Base-by-base conservation (phyloP, 345 rosid species). In the Eutrema heterophyllum region DNA sequence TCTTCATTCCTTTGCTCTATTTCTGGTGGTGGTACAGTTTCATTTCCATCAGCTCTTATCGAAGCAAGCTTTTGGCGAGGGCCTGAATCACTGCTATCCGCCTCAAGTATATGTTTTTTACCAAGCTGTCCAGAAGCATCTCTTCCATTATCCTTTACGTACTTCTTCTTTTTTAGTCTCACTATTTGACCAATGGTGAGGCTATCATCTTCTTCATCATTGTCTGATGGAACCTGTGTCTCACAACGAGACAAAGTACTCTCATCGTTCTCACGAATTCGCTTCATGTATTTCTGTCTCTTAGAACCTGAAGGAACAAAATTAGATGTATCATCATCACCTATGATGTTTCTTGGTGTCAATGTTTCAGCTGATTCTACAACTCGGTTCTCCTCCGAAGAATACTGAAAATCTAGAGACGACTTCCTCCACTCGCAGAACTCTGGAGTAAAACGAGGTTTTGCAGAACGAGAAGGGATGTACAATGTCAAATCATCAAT, bases 371-470 rank as follows among this genome's bases (percentile, higher is more conserved):
- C 39, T 71, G 46, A 30, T 33, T 63, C 54, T 50, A 2, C n/a
- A 61, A 43, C 45, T 3, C 2, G n/a, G 15, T 16, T 57, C 62
- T 56, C 43, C 41, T 56, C 9, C 6, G 6, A 27, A 52, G 35
- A 11, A 26, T 3, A 3, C 56, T 52, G 57, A 26, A 27, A 6
- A 4, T 26, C 59, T 54, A 13, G 43, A 57, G 44, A 57, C 2
- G 21, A 57, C n/a, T 69, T 57, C 24, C 58, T 82, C 89, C 91
- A 87, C 14, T 79, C 52, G 39, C 60, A 59, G 76, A 84, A 84
- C 5, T 12, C 40, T 4, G 55, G 36, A 2, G 88, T 83, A 39
- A 85, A 67, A 68, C 64, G 53, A 10, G 81, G 30, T 58, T 40
- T 45, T 41, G 58, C 76, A 9, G 36, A 30, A 16, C 82, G 71